phyloP scores from a whole-genome alignment of 495 filamentous ascomycete species.

The Aspergillus carlsbadensis region DNA sequence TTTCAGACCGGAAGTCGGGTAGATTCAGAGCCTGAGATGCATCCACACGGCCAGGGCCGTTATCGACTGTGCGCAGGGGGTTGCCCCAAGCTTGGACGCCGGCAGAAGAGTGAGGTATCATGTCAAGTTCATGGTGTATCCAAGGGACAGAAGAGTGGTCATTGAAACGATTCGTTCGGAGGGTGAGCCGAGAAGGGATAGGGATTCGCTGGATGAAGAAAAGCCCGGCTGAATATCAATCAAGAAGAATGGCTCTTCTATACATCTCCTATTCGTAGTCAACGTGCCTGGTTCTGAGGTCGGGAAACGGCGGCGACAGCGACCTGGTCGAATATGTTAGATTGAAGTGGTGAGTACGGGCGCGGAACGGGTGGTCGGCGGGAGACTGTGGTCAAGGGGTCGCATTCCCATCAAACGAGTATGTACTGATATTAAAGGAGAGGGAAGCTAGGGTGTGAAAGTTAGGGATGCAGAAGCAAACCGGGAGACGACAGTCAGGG shows the following conservation, averaged over 20 bases:
- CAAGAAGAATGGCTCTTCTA: neutral
- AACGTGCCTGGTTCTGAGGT: neutral
- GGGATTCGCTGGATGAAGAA: neutral
- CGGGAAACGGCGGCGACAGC: neutral
- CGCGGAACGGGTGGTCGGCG: conserved; percentile 14
- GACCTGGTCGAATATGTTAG: neutral
- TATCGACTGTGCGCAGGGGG: conserved; percentile 38
- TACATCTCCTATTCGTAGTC: conserved; percentile 2
- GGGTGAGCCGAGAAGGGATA: neutral
- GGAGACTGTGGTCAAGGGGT: conserved; percentile 14
- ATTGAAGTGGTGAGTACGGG: conserved; percentile 9
- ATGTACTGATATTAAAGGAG: conserved; percentile 5
- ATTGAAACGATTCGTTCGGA: conserved; percentile 16
- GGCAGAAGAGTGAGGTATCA: conserved; percentile 49
- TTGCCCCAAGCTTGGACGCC: conserved; percentile 46
- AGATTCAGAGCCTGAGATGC: conserved; percentile 25
- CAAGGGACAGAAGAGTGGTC: conserved; percentile 20
- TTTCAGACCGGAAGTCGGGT: conserved; percentile 29
- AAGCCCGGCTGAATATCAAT: neutral
- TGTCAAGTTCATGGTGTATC: conserved; percentile 46
- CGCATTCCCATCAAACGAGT: conserved; percentile 2
- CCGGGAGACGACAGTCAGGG: conserved; percentile 5
- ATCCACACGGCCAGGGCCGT: conserved; percentile 34
- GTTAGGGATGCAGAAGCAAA: conserved; percentile 2
- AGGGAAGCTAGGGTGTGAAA: neutral